Conservation (phyloP, 2,329 filamentous ascomycete genomes). For the Fusarium paranaense region DNA sequence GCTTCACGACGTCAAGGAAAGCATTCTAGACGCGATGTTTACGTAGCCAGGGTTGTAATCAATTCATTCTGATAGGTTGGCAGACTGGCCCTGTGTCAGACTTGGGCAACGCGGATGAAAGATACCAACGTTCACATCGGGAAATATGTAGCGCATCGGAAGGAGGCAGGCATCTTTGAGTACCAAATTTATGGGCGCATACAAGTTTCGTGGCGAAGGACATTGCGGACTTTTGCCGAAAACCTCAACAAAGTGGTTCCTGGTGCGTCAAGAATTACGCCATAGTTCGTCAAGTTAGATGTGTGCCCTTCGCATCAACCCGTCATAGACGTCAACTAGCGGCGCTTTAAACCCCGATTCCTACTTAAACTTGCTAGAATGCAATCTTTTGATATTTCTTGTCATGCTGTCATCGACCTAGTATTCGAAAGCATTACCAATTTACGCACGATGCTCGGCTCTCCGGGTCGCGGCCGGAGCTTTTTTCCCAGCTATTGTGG, state of each 20-base stretch:
- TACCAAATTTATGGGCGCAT: too few species aligned
- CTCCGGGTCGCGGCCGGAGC: not conserved
- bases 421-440: not conserved
- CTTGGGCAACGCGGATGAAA: not conserved
- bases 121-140: not conserved
- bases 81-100: not conserved
- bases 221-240: too few species aligned
- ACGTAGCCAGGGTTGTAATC: not conserved
- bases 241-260: too few species aligned
- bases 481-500: not conserved
- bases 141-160: not conserved
- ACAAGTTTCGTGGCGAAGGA: too few species aligned
- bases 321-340: not conserved
- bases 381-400: not conserved
- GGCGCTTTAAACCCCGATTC: not conserved
- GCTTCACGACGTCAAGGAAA: not conserved
- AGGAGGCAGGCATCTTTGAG: not conserved
- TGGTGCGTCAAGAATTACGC: too few species aligned
- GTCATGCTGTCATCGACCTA: not conserved
- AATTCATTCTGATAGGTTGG: not conserved
- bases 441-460: not conserved
- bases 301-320: too few species aligned
- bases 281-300: too few species aligned
- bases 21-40: not conserved
- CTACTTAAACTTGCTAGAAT: too few species aligned